Evolutionary conservation across 2,329 filamentous ascomycete species (phyloP).

Genomic region (Botrytis aclada): DNA sequence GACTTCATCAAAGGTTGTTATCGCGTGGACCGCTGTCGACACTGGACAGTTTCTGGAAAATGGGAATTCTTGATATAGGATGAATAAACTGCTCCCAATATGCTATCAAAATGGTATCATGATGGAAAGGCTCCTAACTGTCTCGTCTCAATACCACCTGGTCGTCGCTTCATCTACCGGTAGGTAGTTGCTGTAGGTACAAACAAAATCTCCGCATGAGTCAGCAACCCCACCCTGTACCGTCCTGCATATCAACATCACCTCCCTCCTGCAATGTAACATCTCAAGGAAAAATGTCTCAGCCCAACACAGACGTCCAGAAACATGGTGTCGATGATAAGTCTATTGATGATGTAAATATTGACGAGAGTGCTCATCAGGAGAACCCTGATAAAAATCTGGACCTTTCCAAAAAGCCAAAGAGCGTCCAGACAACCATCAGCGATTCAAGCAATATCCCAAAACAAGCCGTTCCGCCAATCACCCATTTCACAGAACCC

Average conservation of each 20-base stretch:
- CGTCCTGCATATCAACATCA: not conserved
- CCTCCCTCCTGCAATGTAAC: not conserved
- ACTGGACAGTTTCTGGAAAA: not conserved
- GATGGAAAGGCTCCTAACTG: not conserved
- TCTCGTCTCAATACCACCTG: not conserved
- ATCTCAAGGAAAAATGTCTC: not conserved
- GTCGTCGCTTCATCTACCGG: not conserved
- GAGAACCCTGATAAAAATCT: accelerated
- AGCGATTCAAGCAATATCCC: not conserved
- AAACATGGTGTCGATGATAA: accelerated
- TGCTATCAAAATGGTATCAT: not conserved
- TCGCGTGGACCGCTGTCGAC: not conserved
- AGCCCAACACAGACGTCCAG: not conserved
- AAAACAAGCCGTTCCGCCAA: not conserved
- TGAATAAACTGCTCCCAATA: not conserved
- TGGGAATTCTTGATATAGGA: not conserved
- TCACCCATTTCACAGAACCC: constrained; percentile 29
- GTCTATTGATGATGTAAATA: not conserved
- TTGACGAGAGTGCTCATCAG: not conserved
- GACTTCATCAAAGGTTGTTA: not conserved
- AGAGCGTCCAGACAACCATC: not conserved
- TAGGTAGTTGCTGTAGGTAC: not conserved
- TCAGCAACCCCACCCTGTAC: constrained; percentile 10
- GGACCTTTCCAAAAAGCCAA: not conserved
- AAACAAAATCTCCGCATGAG: not conserved